These are phyloP conservation scores for Trypanosoma lewisi DNA, from an alignment of 208 protist species.

Conservation along the genomic window DNA sequence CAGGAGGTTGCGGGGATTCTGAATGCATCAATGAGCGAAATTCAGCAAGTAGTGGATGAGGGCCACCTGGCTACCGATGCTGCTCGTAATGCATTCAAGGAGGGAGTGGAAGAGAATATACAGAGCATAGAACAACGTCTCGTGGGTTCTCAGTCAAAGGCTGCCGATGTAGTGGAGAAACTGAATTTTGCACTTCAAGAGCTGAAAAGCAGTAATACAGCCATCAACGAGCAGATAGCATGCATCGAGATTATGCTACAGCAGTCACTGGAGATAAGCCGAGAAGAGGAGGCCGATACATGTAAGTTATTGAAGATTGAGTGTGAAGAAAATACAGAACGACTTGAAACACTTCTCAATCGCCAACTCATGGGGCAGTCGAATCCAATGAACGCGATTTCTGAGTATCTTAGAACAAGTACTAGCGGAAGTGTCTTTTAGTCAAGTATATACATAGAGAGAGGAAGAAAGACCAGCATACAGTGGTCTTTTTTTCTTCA, in stretches of 20 bases:
- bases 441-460: background rate
- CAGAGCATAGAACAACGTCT: slow-evolving; percentile 48
- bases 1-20: slow-evolving; percentile 41
- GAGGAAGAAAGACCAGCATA: background rate
- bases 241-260: slow-evolving; percentile 75
- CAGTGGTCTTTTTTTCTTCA: slow-evolving; percentile 6
- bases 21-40: slow-evolving; percentile 44
- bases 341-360: slow-evolving; percentile 22
- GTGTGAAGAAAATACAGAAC: slow-evolving; percentile 18
- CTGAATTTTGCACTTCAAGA: slow-evolving; percentile 72
- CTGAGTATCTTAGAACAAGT: slow-evolving; percentile 16
- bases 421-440: slow-evolving; percentile 13
- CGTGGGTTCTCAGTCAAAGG: slow-evolving; percentile 45
- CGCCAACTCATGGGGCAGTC: slow-evolving; percentile 18
- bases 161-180: slow-evolving; percentile 54
- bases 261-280: slow-evolving; percentile 65
- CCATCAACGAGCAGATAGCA: slow-evolving; percentile 76
- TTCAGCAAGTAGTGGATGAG: slow-evolving; percentile 75
- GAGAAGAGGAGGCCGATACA: slow-evolving; percentile 41
- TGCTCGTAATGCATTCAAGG: slow-evolving; percentile 35
- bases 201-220: slow-evolving; percentile 63
- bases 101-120: slow-evolving; percentile 38
- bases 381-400: slow-evolving; percentile 20
- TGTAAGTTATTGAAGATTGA: slow-evolving; percentile 24
- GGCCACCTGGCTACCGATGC: slow-evolving; percentile 34